Base-by-base conservation (phyloP, 2,329 filamentous ascomycete genomes). In the Helotiales sp. region DNA sequence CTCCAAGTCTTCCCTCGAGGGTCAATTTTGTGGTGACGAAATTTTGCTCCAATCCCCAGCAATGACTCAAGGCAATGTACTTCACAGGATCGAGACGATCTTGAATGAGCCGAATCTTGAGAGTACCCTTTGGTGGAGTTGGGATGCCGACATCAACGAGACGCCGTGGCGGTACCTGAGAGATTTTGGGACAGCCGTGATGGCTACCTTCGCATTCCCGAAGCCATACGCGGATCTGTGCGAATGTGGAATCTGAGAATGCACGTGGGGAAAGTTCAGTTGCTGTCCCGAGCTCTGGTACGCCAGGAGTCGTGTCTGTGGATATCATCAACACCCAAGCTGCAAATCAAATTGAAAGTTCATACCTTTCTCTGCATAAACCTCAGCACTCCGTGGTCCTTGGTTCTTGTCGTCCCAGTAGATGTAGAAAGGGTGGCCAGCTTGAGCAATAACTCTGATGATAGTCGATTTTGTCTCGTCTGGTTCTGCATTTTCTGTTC, bases 61-160 rank as follows among this genome's bases (percentile, higher is more conserved):
- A 55, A 24, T 55, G 36, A 29, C 54, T 55, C 4, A 55, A 13
- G 8, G 54, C 31, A 34, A 34, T 34, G 15, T 34, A 34, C 15
- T 34, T 34, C 9, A 15, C 31, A 9, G 31, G 31, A 9, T 34
- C 31, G 9, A 9, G 31, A 34, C 9, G 9, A 15, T 34, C 31
- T 34, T 34, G 31, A 15, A 34, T 34, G 15, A 34, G 31, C 9
- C 31, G 31, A 15, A 34, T 34, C 9, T 9, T 15, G 31, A 9
- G 9, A 9, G 31, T 34, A 9, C 15, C 31, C 9, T 15, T 15
- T 9, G 9, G 9, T 15, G 31, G 31, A n/a, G n/a, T n/a, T 34
- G 9, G 31, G 31, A 9, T 15, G 9, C 31, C 15, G 31, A 34
- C 15, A 34, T 34, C 31, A 15, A 34, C 9, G 9, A 34, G 31